Conservation (phyloP, 768 basidiomycete genomes). For the Steccherinum ochraceum region DNA sequence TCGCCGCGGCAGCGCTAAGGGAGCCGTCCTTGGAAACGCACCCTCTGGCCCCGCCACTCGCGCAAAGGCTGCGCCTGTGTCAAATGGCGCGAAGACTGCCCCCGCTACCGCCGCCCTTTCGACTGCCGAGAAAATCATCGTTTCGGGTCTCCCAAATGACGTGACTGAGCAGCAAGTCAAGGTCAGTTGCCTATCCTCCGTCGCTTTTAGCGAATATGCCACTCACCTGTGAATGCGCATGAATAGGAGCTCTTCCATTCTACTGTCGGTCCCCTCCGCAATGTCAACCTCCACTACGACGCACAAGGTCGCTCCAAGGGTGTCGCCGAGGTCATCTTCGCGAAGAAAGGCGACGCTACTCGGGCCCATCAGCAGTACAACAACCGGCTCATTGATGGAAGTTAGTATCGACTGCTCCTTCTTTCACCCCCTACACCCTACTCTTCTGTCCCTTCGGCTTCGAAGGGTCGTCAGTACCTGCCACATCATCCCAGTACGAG, state of each 20-base stretch:
- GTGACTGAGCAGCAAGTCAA: constrained; percentile 93
- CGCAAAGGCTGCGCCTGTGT: constrained; percentile 40
- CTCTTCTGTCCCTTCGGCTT: constrained; percentile 7
- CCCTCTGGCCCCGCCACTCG: constrained; percentile 42
- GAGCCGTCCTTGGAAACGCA: constrained; percentile 55
- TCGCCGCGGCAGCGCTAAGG: constrained; percentile 40
- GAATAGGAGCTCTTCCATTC: constrained; percentile 84
- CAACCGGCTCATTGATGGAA: constrained; percentile 99
- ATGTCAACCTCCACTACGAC: constrained; percentile 85
- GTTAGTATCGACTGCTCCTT: constrained; percentile 79
- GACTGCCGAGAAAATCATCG: constrained; percentile 85
- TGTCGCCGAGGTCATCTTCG: constrained; percentile 81
- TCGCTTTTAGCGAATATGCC: too few species aligned
- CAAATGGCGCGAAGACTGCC: constrained; percentile 32
- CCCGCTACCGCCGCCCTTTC: constrained; percentile 31
- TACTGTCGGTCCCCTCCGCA: constrained; percentile 83
- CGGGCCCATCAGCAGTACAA: constrained; percentile 94
- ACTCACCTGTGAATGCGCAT: too few species aligned
- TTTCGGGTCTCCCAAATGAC: constrained; percentile 88
- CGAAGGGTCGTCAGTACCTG: constrained; percentile 5
- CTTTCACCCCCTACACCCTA: constrained; percentile 17
- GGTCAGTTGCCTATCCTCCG: constrained; percentile 58
- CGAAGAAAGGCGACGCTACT: constrained; percentile 79
- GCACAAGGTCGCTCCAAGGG: constrained; percentile 85
- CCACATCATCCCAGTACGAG: neutral